Conservation (phyloP, 352 stramenopile species). For the Phytophthora nicotianae region DNA sequence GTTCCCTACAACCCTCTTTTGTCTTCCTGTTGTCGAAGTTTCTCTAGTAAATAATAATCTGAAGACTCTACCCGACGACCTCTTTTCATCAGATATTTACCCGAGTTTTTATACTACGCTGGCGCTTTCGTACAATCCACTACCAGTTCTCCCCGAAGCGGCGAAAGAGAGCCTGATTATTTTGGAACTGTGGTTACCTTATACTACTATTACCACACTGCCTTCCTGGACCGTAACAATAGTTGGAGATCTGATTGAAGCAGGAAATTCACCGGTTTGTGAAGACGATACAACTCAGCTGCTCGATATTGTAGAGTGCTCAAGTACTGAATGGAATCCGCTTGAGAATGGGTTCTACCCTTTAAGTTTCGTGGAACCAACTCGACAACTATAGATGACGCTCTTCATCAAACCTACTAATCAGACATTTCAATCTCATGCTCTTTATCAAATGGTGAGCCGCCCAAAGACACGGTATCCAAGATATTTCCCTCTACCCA, state of each 20-base stretch:
- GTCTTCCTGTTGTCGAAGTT: neutral
- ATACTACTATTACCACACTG: constrained; percentile 2
- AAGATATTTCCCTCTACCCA: too few relatives aligned
- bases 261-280: constrained; percentile 1
- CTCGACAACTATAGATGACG: too few relatives aligned
- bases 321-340: neutral
- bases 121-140: constrained; percentile 4
- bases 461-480: too few relatives aligned
- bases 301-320: neutral
- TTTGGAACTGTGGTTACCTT: neutral
- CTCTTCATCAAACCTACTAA: too few relatives aligned
- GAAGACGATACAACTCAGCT: neutral
- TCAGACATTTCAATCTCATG: too few relatives aligned
- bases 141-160: neutral
- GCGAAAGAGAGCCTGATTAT: neutral
- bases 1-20: constrained; percentile 3
- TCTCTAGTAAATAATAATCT: constrained; percentile 8
- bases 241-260: neutral
- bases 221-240: neutral
- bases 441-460: too few relatives aligned
- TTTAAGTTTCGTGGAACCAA: neutral
- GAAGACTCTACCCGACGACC: neutral
- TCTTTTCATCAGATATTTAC: neutral
- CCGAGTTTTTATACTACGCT: neutral
- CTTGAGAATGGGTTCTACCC: neutral